These are phyloP conservation scores for Glycine soja DNA, from an alignment of 306 rosid genomes.

Conservation along the genomic window DNA sequence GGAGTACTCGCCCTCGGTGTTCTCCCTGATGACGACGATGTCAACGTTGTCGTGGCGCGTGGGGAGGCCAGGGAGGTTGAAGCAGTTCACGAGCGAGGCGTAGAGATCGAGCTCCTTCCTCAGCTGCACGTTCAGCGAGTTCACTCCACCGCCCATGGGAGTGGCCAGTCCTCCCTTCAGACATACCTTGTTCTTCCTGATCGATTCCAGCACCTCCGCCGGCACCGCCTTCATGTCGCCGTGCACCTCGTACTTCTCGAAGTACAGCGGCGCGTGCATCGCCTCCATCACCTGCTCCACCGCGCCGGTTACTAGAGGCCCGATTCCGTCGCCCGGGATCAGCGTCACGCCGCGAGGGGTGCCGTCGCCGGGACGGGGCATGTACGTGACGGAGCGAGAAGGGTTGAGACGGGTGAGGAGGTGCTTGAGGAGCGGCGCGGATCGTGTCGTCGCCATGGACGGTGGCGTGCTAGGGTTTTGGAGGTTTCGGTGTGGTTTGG, in stretches of 20 bases:
- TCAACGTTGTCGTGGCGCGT: conserved; percentile 82
- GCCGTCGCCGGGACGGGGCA: conserved; percentile 91
- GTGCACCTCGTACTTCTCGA: conserved; percentile 71
- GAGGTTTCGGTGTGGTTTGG: neutral
- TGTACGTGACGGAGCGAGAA: conserved; percentile 76
- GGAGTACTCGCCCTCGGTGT: conserved; percentile 88
- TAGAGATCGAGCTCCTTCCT: conserved; percentile 90
- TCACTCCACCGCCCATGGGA: conserved; percentile 88
- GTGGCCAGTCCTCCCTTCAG: conserved; percentile 83
- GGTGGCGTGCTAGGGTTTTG: conserved; percentile 15
- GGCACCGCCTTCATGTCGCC: conserved; percentile 80
- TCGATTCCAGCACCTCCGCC: conserved; percentile 73
- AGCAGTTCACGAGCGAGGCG: conserved; percentile 88
- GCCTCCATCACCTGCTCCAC: conserved; percentile 91
- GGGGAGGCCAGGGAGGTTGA: conserved; percentile 74
- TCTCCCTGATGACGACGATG: conserved; percentile 86
- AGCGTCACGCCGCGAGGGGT: conserved; percentile 75
- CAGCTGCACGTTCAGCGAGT: conserved; percentile 77
- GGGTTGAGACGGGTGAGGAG: conserved; percentile 44
- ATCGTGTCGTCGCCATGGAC: conserved; percentile 67
- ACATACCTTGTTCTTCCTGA: conserved; percentile 84
- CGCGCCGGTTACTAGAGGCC: conserved; percentile 76
- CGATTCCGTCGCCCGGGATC: conserved; percentile 88
- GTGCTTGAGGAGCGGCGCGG: conserved; percentile 50
- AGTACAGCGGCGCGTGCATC: conserved; percentile 85